phyloP scores from a whole-genome alignment of 148 eudicot genomes.

The Talinum fruticosum region DNA sequence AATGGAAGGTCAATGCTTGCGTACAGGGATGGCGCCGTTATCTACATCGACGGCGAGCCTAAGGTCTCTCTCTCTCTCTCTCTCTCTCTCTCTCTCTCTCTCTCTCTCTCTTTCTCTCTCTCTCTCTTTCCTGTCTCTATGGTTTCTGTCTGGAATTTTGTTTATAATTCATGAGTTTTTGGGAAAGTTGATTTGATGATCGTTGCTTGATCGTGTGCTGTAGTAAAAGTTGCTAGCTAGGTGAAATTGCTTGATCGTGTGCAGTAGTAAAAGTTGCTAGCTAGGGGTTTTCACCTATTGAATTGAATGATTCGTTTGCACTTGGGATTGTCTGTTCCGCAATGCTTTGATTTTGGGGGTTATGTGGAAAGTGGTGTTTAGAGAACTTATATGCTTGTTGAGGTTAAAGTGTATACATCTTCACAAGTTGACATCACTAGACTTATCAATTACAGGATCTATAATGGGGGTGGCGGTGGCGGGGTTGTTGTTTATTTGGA shows the following conservation, averaged over 20 bases:
- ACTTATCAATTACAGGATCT: neutral
- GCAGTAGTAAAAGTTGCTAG: neutral
- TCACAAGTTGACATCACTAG: neutral
- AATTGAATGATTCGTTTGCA: neutral
- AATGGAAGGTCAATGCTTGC: constrained; percentile 80
- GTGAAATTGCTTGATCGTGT: neutral
- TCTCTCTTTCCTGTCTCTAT: neutral
- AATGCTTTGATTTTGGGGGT: too few species aligned
- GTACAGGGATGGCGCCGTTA: constrained; percentile 57
- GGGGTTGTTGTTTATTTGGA: neutral
- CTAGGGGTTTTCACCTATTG: neutral
- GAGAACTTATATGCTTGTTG: neutral
- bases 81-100: too few species aligned
- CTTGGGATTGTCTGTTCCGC: neutral
- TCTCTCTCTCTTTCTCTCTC: too few species aligned
- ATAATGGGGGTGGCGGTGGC: neutral
- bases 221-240: too few species aligned
- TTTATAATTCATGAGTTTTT: neutral
- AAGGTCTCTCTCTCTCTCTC: constrained; percentile 46
- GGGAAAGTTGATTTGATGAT: neutral
- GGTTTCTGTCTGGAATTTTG: neutral
- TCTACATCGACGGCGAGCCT: constrained; percentile 79
- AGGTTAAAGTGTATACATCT: neutral
- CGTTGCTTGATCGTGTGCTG: neutral
- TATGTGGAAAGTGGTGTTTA: neutral